Evolutionary conservation across 1,284 basidiomycete species (phyloP).

Genomic region (Coriolopsis trogii): DNA sequence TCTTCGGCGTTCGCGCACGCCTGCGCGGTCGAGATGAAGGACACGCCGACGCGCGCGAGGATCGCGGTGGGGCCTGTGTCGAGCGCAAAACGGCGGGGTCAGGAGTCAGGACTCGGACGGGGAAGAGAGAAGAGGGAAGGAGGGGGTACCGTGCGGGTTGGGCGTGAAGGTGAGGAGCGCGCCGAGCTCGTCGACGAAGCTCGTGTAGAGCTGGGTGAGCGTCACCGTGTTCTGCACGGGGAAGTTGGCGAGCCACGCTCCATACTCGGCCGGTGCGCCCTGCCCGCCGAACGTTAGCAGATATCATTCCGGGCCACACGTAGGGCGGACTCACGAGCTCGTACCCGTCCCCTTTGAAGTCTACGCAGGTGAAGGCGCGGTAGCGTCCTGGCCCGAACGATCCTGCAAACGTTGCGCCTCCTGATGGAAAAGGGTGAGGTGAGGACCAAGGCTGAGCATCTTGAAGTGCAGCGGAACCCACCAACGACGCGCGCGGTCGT

Average conservation of each 20-base stretch:
- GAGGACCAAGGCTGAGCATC: too few species aligned
- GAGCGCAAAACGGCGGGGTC: neutral
- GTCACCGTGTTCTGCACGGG: constrained; percentile 50
- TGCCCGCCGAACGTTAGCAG: neutral
- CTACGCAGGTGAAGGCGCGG: constrained; percentile 60
- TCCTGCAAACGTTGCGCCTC: constrained; percentile 44
- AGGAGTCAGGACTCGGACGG: too few species aligned
- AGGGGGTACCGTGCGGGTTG: constrained; percentile 34
- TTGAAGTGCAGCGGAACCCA: too few species aligned
- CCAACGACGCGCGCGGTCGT: constrained; percentile 49
- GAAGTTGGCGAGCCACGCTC: constrained; percentile 54
- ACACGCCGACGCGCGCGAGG: constrained; percentile 60
- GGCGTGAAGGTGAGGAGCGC: constrained; percentile 54
- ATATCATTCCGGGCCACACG: too few species aligned
- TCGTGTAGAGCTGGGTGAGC: constrained; percentile 50
- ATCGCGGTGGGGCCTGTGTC: constrained; percentile 42
- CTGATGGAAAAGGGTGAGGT: too few species aligned
- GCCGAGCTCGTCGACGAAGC: constrained; percentile 41
- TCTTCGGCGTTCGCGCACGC: constrained; percentile 62
- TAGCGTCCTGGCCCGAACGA: constrained; percentile 61
- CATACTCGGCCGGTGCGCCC: constrained; percentile 48
- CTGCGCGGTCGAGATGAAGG: constrained; percentile 59
- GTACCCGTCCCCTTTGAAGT: constrained; percentile 59
- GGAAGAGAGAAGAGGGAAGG: too few species aligned
- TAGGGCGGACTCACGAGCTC: constrained; percentile 30